Conservation (phyloP, 768 basidiomycete species). For the Trametes cingulata region DNA sequence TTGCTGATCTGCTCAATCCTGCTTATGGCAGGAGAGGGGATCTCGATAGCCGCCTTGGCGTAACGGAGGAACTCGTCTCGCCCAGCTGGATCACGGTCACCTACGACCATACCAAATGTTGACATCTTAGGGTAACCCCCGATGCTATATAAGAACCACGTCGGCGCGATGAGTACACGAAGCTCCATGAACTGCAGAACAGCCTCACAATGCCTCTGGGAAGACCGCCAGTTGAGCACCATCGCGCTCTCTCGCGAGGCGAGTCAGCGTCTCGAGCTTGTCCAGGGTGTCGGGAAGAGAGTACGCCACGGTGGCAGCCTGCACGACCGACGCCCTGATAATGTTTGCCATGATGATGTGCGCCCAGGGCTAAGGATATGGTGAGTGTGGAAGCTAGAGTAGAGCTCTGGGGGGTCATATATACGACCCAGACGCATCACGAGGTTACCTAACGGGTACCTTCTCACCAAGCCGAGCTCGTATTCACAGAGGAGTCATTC, state of each 20-base stretch:
- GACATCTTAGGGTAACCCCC: slow-evolving; percentile 65
- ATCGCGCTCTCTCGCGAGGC: slow-evolving; percentile 48
- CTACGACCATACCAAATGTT: slow-evolving; percentile 52
- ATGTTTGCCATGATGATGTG: slow-evolving; percentile 28
- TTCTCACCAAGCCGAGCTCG: not conserved
- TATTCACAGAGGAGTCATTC: not conserved
- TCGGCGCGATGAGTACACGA: not conserved
- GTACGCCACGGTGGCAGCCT: slow-evolving; percentile 50
- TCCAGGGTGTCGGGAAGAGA: slow-evolving; percentile 47
- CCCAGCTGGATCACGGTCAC: slow-evolving; percentile 49
- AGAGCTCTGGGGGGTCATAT: not conserved
- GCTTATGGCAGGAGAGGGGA: slow-evolving; percentile 52
- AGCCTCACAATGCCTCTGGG: slow-evolving; percentile 58
- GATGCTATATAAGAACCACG: slow-evolving; percentile 36
- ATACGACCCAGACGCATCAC: slow-evolving; percentile 7
- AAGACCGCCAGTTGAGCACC: slow-evolving; percentile 52
- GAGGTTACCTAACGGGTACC: not conserved
- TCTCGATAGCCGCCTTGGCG: slow-evolving; percentile 52
- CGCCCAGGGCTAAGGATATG: not conserved
- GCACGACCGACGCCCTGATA: slow-evolving; percentile 53
- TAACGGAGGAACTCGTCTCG: slow-evolving; percentile 62
- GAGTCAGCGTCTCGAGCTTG: slow-evolving; percentile 50
- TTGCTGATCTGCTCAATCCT: slow-evolving; percentile 51
- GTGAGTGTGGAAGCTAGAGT: not conserved
- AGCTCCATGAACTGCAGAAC: not conserved